Percentiles rank a stretch among this genome's conserved stretches.
These are phyloP conservation scores for Pseudogymnoascus sp. DNA, from an alignment of 2,329 filamentous ascomycete genomes.

Conservation along the genomic window DNA sequence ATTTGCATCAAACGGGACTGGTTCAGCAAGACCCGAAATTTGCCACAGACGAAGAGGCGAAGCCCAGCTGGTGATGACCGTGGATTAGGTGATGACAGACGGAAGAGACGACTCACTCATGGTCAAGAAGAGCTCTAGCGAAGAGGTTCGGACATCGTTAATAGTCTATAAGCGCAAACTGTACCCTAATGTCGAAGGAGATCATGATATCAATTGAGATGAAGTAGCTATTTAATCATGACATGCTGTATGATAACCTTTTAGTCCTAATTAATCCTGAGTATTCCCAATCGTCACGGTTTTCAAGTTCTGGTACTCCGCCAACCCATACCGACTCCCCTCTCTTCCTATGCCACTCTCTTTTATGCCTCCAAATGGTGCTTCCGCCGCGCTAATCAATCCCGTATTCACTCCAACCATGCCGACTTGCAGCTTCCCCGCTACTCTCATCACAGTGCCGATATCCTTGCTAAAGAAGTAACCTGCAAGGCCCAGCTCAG, in stretches of 20 bases:
- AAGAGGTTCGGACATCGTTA: background rate
- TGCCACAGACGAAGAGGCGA: slow-evolving; percentile 7
- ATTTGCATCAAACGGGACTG: slow-evolving; percentile 15
- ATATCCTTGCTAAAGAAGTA: slow-evolving; percentile 65
- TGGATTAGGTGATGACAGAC: background rate
- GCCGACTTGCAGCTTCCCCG: slow-evolving; percentile 62
- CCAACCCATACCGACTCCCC: slow-evolving; percentile 69
- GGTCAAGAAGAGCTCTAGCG: background rate
- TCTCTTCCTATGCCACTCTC: slow-evolving; percentile 75
- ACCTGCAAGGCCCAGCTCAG: slow-evolving; percentile 56
- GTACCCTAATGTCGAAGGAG: background rate
- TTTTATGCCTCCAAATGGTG: slow-evolving; percentile 72
- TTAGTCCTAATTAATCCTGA: background rate
- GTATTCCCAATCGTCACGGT: slow-evolving; percentile 37
- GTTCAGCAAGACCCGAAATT: slow-evolving; percentile 12
- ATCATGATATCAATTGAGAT: background rate
- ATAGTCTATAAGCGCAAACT: background rate
- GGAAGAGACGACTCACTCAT: slow-evolving; percentile 11
- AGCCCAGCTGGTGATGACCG: slow-evolving; percentile 4
- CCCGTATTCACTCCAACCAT: slow-evolving; percentile 64
- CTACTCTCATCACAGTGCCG: slow-evolving; percentile 57
- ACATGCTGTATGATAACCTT: background rate
- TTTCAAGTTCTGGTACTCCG: slow-evolving; percentile 71
- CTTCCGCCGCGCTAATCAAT: slow-evolving; percentile 28
- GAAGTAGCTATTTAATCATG: background rate